phyloP scores from a whole-genome alignment of 352 stramenopile species.

The Phytophthora pseudosyringae region DNA sequence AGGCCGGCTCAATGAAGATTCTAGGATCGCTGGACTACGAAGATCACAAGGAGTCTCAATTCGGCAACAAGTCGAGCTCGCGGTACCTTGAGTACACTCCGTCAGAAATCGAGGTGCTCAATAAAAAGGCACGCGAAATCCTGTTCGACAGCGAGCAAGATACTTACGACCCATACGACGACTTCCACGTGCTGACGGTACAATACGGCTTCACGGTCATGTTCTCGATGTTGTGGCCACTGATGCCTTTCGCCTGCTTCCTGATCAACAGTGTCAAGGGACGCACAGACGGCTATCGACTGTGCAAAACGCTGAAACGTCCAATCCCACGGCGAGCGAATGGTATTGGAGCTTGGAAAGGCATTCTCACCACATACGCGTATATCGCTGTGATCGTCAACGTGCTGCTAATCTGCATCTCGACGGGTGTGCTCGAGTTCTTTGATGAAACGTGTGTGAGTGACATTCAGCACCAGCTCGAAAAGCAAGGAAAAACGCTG shows the following conservation, averaged over 20 bases:
- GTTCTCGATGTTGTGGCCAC: conserved; percentile 82
- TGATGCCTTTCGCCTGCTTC: conserved; percentile 79
- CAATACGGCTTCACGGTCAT: conserved; percentile 83
- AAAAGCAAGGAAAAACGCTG: conserved; percentile 69
- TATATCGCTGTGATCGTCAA: conserved; percentile 80
- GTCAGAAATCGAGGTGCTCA: conserved; percentile 68
- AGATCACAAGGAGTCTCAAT: conserved; percentile 71
- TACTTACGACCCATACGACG: conserved; percentile 79
- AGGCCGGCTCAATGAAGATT: conserved; percentile 83
- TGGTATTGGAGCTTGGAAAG: conserved; percentile 77
- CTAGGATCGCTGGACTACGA: conserved; percentile 82
- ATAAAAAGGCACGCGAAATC: conserved; percentile 70
- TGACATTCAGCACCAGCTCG: conserved; percentile 62
- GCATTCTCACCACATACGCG: conserved; percentile 60
- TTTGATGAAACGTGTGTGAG: conserved; percentile 62
- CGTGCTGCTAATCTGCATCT: conserved; percentile 75
- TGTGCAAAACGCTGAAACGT: conserved; percentile 75
- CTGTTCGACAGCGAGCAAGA: conserved; percentile 79
- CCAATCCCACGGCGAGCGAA: conserved; percentile 73
- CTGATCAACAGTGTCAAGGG: conserved; percentile 77
- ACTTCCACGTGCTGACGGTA: conserved; percentile 75
- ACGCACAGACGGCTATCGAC: conserved; percentile 66
- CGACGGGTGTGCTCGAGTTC: conserved; percentile 73
- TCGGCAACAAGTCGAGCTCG: conserved; percentile 72
- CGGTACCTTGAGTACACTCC: conserved; percentile 72